phyloP scores from a whole-genome alignment of 805 yeast species.

The Lachancea quebecensis region DNA sequence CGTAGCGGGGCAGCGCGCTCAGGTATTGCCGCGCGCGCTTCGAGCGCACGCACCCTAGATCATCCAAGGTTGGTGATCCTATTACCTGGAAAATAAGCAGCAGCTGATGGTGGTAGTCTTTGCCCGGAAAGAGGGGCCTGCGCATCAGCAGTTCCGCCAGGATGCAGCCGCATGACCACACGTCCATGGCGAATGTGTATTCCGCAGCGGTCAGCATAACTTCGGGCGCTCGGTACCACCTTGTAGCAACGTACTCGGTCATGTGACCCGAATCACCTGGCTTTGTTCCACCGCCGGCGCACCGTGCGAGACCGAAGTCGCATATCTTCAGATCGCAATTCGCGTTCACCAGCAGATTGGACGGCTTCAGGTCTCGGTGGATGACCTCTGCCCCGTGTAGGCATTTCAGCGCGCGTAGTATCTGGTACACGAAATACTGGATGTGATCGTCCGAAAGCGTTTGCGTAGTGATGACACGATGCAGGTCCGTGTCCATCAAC shows the following conservation, averaged over 20 bases:
- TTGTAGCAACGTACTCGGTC: slow-evolving; percentile 96
- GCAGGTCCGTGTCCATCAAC: slow-evolving; percentile 82
- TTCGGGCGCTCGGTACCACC: slow-evolving; percentile 98
- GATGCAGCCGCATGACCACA: slow-evolving; percentile 96
- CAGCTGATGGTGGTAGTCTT: slow-evolving; percentile 87
- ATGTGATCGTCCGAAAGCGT: slow-evolving; percentile 84
- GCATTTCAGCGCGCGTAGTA: slow-evolving; percentile 81
- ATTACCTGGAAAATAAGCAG: slow-evolving; percentile 75
- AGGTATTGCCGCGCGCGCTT: slow-evolving; percentile 86
- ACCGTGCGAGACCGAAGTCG: slow-evolving; percentile 84
- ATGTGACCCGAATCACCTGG: slow-evolving; percentile 34
- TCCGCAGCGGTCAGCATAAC: slow-evolving; percentile 92
- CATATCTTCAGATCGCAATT: slow-evolving; percentile 92
- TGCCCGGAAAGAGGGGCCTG: slow-evolving; percentile 86
- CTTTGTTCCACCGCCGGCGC: slow-evolving; percentile 23
- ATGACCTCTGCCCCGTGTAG: slow-evolving; percentile 91
- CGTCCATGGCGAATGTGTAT: slow-evolving; percentile 90
- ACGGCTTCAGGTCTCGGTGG: slow-evolving; percentile 89
- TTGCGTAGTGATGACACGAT: slow-evolving; percentile 76
- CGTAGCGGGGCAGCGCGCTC: slow-evolving; percentile 62
- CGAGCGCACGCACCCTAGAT: slow-evolving; percentile 66
- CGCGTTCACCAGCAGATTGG: slow-evolving; percentile 76
- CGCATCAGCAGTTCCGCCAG: slow-evolving; percentile 85
- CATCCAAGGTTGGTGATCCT: slow-evolving; percentile 83
- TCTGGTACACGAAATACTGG: slow-evolving; percentile 89